These are phyloP conservation scores for Xylaria venustula DNA, from an alignment of 495 filamentous ascomycete species.

Conservation along the genomic window DNA sequence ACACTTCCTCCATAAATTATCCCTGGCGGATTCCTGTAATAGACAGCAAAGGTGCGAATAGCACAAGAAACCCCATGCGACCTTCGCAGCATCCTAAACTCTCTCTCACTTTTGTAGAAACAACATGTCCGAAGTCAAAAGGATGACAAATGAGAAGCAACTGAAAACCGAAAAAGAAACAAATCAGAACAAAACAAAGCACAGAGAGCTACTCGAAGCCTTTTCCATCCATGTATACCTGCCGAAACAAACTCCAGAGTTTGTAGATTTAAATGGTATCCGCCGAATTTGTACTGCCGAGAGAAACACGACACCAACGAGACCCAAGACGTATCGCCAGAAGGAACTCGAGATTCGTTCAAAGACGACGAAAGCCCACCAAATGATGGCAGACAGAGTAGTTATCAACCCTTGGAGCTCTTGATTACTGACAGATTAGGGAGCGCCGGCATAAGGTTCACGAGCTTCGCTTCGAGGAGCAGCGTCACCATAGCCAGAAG, in stretches of 20 bases:
- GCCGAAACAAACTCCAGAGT: slow-evolving; percentile 34
- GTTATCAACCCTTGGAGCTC: background rate
- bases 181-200: slow-evolving; percentile 18
- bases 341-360: slow-evolving; percentile 9
- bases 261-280: slow-evolving; percentile 28
- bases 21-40: slow-evolving; percentile 12
- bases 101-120: slow-evolving; percentile 12
- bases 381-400: slow-evolving; percentile 23
- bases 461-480: slow-evolving; percentile 62
- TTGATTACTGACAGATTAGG: slow-evolving; percentile 12
- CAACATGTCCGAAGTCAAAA: slow-evolving; percentile 15
- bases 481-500: slow-evolving; percentile 56
- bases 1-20: slow-evolving; percentile 11
- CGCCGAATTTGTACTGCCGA: slow-evolving; percentile 27
- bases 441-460: slow-evolving; percentile 55
- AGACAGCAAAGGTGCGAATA: slow-evolving; percentile 9
- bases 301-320: slow-evolving; percentile 21
- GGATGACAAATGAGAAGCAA: slow-evolving; percentile 13
- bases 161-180: slow-evolving; percentile 16
- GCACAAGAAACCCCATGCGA: slow-evolving; percentile 22
- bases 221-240: slow-evolving; percentile 38
- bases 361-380: slow-evolving; percentile 10
- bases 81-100: slow-evolving; percentile 23
- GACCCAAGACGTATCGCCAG: slow-evolving; percentile 14
- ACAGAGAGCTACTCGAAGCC: slow-evolving; percentile 25